Base-by-base conservation (phyloP, 768 basidiomycete genomes). In the Panus rudis region DNA sequence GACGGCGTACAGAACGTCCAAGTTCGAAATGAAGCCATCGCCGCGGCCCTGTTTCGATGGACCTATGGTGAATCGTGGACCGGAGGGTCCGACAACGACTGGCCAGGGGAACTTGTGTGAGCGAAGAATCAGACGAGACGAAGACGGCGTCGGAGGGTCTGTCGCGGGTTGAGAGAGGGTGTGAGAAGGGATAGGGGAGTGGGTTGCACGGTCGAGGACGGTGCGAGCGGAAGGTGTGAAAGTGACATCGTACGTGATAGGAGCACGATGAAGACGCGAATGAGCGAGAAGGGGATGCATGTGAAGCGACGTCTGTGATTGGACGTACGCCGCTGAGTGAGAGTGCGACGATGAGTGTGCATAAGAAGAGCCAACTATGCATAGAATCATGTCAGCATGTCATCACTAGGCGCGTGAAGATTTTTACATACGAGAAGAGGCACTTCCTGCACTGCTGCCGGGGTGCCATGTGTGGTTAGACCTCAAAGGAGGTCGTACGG, bases 211-310 rank as follows among this genome's bases (percentile, higher is more conserved):
- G 49, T 81, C 78, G 17, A 80, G 63, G 32, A 82, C 68, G 16
- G 75, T 76, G 26, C 70, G 69, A 13, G 75, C 66, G 17, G 78
- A 77, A 11, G 81, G 81, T 1, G 77, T 67, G 49, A 68, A 76
- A 2, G 62, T 65, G 16, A 78, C 59, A 53, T 84, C 77, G 58
- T 77, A 83, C 23, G 72, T 72, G 43, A 84, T 78, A 23, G 81
- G 79, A 2, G 81, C 76, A 45, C 66, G 70, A 46, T 77, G 74
- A 14, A 73, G 62, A 31, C 72, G 70, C 21, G 73, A 74, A 39
- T 71, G 68, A 3, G 79, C 76, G 38, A 83, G 68, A 0, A 83
- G 61, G 4, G 81, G 81, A 52, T 83, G 81, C 72, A 83, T 77
- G 53, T 77, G 71, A 20, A 77, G 54, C 30, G 69, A 59, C 4